Percentiles rank a stretch among this genome's conserved stretches.
Conservation (phyloP, 192 early-diverging fungal species). For the Coemansia reversa region DNA sequence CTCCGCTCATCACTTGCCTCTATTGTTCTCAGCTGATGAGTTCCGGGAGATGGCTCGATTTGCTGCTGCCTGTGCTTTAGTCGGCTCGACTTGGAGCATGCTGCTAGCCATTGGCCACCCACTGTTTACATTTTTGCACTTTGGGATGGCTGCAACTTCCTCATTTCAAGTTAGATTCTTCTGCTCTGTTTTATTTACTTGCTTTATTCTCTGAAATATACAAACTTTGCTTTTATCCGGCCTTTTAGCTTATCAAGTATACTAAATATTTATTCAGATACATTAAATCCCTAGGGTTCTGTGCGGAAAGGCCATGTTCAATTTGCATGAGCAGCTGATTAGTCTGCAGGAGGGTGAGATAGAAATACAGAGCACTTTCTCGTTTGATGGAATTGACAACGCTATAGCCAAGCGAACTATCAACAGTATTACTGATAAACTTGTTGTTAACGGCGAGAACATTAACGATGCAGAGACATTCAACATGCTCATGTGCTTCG, state of each 20-base stretch:
- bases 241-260: too few relatives aligned
- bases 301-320: slow-evolving; percentile 34
- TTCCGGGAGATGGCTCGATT: not conserved
- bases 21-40: too few relatives aligned
- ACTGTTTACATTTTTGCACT: too few relatives aligned
- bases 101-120: too few relatives aligned
- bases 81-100: not conserved
- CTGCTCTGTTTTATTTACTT: too few relatives aligned
- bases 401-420: slow-evolving; percentile 50
- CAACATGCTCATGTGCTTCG: slow-evolving; percentile 41
- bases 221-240: too few relatives aligned
- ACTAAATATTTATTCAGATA: slow-evolving; percentile 4
- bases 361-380: slow-evolving; percentile 42
- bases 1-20: too few relatives aligned
- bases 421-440: slow-evolving; percentile 56
- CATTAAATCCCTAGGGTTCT: not conserved
- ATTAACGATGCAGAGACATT: slow-evolving; percentile 36
- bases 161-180: too few relatives aligned
- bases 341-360: slow-evolving; percentile 58
- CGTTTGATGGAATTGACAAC: slow-evolving; percentile 37
- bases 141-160: too few relatives aligned
- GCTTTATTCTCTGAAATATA: too few relatives aligned
- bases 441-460: slow-evolving; percentile 41
- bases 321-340: slow-evolving; percentile 61
- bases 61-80: not conserved